Percentiles rank a stretch among this genome's conserved stretches.
Evolutionary conservation across 306 rosid species (phyloP).

Genomic region (Mimosa pudica): DNA sequence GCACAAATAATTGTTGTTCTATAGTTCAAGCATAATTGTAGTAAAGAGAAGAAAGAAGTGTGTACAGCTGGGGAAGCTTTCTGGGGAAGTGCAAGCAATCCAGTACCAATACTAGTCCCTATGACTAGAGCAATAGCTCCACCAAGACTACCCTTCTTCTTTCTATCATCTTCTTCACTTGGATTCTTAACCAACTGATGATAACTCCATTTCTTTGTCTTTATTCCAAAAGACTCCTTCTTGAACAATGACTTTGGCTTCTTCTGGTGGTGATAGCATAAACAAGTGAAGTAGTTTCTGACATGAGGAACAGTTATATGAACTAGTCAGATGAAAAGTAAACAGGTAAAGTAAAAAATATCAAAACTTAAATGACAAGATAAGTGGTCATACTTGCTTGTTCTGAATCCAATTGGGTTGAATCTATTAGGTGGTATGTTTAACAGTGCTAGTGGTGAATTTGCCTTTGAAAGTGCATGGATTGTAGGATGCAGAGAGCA

Average conservation of each 20-base stretch:
- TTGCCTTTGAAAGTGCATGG: slow-evolving; percentile 23
- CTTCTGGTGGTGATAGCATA: slow-evolving; percentile 31
- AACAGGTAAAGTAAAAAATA: neutral
- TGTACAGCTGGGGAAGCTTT: slow-evolving; percentile 74
- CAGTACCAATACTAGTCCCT: slow-evolving; percentile 70
- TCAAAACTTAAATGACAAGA: neutral
- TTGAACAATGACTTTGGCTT: slow-evolving; percentile 26
- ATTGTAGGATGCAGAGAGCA: slow-evolving; percentile 31
- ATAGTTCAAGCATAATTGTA: neutral
- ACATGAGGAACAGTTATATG: slow-evolving; percentile 14
- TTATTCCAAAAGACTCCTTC: slow-evolving; percentile 25
- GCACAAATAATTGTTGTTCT: neutral
- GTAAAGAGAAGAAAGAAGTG: slow-evolving; percentile 8
- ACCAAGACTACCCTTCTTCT: slow-evolving; percentile 52
- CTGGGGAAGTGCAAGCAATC: slow-evolving; percentile 74
- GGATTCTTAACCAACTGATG: slow-evolving; percentile 27
- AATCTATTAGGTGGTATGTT: slow-evolving; percentile 19
- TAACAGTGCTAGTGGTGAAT: slow-evolving; percentile 22
- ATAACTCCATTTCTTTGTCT: slow-evolving; percentile 28
- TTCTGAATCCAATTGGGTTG: slow-evolving; percentile 37
- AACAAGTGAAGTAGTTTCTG: slow-evolving; percentile 27
- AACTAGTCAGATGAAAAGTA: slow-evolving; percentile 12
- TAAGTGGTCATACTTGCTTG: slow-evolving; percentile 46
- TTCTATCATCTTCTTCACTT: slow-evolving; percentile 27
- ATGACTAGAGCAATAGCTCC: slow-evolving; percentile 75